Base-by-base conservation (phyloP, 108 stramenopile species). In the Discostella pseudostelligera region DNA sequence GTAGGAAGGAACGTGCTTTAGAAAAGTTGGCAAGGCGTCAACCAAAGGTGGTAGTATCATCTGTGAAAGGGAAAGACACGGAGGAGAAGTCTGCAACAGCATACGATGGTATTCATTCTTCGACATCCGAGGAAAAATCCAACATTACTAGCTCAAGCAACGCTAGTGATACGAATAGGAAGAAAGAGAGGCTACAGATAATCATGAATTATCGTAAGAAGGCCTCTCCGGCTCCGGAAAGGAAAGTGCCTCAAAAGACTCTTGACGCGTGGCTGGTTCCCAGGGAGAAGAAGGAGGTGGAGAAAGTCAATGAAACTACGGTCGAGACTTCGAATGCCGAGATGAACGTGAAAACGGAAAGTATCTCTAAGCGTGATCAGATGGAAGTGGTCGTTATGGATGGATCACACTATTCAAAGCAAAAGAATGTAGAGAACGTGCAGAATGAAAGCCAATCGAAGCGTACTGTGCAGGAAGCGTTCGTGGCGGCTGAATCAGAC, bases 121-220 rank as follows among this genome's bases (percentile, higher is more conserved):
- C 49, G 7, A 20, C 46, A 17, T 6, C 46, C 0, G 46, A 47
- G 49, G 49, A 50, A 9, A 24, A 9, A 11, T 3, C 22, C 49
- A 50, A 24, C 25, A n/a, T n/a, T 20, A 50, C 4, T 12, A 50
- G 12, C 2, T 22, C 24, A 24, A 22, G 49, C 49, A 7, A 1
- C 49, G 14, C 22, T 50, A n/a, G 24, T 10, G 25, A 24, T 11
- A 22, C 19, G 25, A 50, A 22, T 25, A 50, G 32, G 32, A 32
- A 50, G 49, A 50, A 50, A 7, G 49, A 50, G 8, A 50, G 6
- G 49, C 49, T 50, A 9, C 22, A 24, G 49, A 50, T 21, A 50
- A 50, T 50, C 21, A 50, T 50, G 49, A 4, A 50, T 8, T 50
- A 50, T 25, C 21, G 49, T 25, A 50, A 50, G 49, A 22, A 22